Conservation (phyloP, 192 early-diverging fungal genomes). For the Mortierella alpina region DNA sequence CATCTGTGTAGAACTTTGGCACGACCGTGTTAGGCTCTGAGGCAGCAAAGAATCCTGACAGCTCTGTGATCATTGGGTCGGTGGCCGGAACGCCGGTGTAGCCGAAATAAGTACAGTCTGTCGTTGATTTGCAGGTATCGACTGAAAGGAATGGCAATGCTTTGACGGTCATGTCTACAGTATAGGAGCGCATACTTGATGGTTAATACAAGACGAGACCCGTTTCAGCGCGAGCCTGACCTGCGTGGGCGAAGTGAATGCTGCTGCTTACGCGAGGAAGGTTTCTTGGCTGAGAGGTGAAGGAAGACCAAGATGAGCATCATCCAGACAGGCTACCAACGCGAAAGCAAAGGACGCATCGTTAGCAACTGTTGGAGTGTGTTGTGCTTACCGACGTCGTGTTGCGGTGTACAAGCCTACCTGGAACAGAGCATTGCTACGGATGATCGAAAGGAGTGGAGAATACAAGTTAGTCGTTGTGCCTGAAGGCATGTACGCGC, state of each 20-base stretch:
- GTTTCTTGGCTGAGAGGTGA: slow-evolving; percentile 38
- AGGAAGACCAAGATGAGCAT: slow-evolving; percentile 52
- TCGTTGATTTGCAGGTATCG: slow-evolving; percentile 38
- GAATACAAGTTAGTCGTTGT: not conserved
- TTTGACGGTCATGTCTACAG: slow-evolving; percentile 36
- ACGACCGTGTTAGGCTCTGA: slow-evolving; percentile 48
- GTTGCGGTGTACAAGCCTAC: not conserved
- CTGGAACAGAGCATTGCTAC: slow-evolving; percentile 46
- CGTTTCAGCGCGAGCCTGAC: not conserved
- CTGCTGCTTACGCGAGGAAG: slow-evolving; percentile 21
- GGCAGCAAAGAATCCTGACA: slow-evolving; percentile 41
- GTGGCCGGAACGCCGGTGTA: slow-evolving; percentile 44
- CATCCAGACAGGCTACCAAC: slow-evolving; percentile 47
- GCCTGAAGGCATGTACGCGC: not conserved
- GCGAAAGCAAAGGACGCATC: not conserved
- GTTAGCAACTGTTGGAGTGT: not conserved
- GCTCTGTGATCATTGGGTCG: slow-evolving; percentile 49
- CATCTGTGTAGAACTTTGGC: slow-evolving; percentile 35
- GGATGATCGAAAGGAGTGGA: not conserved
- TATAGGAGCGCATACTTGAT: not conserved
- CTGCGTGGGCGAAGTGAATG: not conserved
- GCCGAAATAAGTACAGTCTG: slow-evolving; percentile 53
- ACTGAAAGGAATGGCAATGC: slow-evolving; percentile 41
- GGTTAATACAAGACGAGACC: not conserved
- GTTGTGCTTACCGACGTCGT: not conserved